Percentiles rank a stretch among this genome's conserved stretches.
Evolutionary conservation across 352 stramenopile genomes (phyloP).

Genomic region (Sclerospora graminicola): DNA sequence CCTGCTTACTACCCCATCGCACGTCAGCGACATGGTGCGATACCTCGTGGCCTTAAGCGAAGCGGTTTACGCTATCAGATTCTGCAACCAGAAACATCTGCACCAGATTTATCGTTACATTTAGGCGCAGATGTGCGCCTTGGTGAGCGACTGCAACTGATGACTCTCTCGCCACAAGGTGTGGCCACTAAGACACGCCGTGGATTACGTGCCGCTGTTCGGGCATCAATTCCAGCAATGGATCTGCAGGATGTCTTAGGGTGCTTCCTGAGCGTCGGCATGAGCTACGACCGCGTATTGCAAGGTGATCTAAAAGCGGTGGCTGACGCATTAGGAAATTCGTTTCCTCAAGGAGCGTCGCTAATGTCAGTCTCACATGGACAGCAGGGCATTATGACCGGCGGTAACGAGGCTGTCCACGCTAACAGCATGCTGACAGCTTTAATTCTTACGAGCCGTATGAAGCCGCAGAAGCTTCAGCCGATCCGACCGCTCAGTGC

Average conservation of each 20-base stretch:
- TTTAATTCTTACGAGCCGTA: constrained; percentile 72
- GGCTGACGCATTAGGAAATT: constrained; percentile 36
- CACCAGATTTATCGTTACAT: constrained; percentile 36
- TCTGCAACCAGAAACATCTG: constrained; percentile 54
- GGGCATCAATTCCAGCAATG: constrained; percentile 40
- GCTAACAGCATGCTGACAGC: constrained; percentile 74
- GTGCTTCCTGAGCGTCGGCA: constrained; percentile 51
- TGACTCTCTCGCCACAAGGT: constrained; percentile 49
- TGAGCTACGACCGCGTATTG: constrained; percentile 63
- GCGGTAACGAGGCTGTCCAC: constrained; percentile 45
- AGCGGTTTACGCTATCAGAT: constrained; percentile 54
- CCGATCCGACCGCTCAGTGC: constrained; percentile 38
- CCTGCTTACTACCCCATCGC: constrained; percentile 69
- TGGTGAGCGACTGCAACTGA: constrained; percentile 64
- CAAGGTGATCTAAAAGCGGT: constrained; percentile 49
- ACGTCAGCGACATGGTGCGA: constrained; percentile 30
- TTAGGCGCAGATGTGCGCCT: constrained; percentile 43
- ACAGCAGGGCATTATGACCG: constrained; percentile 59
- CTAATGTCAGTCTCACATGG: constrained; percentile 52
- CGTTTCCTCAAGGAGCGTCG: constrained; percentile 44
- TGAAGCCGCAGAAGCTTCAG: constrained; percentile 54
- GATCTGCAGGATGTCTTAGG: constrained; percentile 52
- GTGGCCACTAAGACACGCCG: constrained; percentile 37
- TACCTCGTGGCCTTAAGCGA: constrained; percentile 21
- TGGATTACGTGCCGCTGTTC: constrained; percentile 46